These are phyloP conservation scores for Cyberlindnera mrakii DNA, from an alignment of 805 yeast species.

Conservation along the genomic window DNA sequence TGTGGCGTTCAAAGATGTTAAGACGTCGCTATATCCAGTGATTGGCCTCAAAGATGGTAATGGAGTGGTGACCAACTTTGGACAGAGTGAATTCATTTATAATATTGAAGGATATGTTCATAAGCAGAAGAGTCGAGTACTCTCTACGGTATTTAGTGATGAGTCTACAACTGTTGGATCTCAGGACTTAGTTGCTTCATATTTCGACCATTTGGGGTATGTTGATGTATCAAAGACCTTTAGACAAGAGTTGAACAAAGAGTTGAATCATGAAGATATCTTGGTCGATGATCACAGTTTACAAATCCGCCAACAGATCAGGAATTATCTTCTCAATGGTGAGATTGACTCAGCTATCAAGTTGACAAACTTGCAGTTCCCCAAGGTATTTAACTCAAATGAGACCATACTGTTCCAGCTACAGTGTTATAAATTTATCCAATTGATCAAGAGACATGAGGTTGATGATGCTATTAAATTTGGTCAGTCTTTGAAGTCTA, in stretches of 20 bases:
- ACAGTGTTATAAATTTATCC: constrained; percentile 37
- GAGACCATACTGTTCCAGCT: constrained; percentile 34
- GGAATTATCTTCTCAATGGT: constrained; percentile 32
- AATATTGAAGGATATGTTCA: constrained; percentile 52
- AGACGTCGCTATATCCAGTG: constrained; percentile 39
- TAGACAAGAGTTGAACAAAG: constrained; percentile 36
- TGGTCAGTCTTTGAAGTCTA: constrained; percentile 32
- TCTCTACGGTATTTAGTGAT: constrained; percentile 4
- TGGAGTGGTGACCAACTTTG: constrained; percentile 31
- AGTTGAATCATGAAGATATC: constrained; percentile 23
- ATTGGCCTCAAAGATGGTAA: constrained; percentile 34
- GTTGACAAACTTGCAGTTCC: constrained; percentile 26
- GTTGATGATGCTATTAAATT: constrained; percentile 31
- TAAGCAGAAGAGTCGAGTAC: constrained; percentile 32
- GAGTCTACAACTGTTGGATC: constrained; percentile 16
- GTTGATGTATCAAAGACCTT: constrained; percentile 49
- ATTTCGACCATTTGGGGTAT: constrained; percentile 55
- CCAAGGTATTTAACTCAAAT: constrained; percentile 29
- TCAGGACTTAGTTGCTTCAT: constrained; percentile 35
- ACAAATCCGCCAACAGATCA: constrained; percentile 39
- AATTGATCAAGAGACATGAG: constrained; percentile 26
- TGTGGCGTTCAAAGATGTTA: constrained; percentile 43
- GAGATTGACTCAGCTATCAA: constrained; percentile 31
- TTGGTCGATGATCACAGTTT: constrained; percentile 29
- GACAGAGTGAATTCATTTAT: constrained; percentile 51